phyloP scores from a whole-genome alignment of 371 early-diverging fungal genomes.

The Lichtheimia ornata region DNA sequence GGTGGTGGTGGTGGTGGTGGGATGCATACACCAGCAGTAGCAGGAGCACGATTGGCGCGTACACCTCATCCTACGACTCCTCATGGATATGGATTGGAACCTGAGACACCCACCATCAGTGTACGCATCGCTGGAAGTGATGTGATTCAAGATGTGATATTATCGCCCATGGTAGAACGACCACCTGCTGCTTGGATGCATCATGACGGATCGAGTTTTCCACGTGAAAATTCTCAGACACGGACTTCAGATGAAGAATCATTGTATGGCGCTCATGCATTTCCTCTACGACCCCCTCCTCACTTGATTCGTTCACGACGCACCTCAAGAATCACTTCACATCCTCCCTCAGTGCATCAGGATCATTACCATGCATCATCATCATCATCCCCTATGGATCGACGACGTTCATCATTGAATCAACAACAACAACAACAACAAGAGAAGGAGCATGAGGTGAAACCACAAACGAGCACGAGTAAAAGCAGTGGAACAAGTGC shows the following conservation, averaged over 20 bases:
- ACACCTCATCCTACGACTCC: constrained; percentile 3
- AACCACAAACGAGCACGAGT: neutral
- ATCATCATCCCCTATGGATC: no score
- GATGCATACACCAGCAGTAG: neutral
- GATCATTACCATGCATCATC: no score
- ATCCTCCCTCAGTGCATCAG: no score
- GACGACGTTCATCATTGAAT: neutral
- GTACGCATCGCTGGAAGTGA: constrained; percentile 24
- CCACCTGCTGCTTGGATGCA: constrained; percentile 13
- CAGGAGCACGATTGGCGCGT: neutral
- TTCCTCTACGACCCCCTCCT: constrained; percentile 41
- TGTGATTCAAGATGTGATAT: constrained; percentile 18
- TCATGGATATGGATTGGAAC: neutral
- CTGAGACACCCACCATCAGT: constrained; percentile 20
- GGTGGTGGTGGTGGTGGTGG: no score
- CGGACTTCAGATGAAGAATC: constrained; percentile 10
- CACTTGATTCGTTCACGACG: constrained; percentile 32
- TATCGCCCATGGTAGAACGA: constrained; percentile 21
- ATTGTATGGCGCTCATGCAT: constrained; percentile 15
- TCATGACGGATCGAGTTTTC: neutral
- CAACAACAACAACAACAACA: constrained; percentile 10
- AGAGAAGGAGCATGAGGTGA: neutral
- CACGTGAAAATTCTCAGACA: constrained; percentile 14
- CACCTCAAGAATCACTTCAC: constrained; percentile 20
- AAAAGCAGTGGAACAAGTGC: constrained; percentile 33